Evolutionary conservation across 805 yeast genomes (phyloP).

Genomic region (Suhomyces emberorum): DNA sequence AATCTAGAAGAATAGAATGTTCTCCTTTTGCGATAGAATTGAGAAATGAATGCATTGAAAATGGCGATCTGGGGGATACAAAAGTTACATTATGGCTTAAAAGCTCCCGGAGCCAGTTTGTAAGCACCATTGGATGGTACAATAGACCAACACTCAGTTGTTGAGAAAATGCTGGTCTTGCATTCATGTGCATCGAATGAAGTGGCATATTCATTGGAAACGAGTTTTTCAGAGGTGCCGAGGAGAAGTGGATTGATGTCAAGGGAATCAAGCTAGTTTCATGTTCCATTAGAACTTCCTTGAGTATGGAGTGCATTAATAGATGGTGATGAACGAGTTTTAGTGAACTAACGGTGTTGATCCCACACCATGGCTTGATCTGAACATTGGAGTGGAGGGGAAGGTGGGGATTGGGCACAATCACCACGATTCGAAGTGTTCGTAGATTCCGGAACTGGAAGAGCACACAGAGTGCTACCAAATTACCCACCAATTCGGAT

Average conservation of each 20-base stretch:
- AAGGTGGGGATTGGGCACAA: slow-evolving; percentile 7
- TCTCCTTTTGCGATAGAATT: not conserved
- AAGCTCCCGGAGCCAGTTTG: slow-evolving; percentile 6
- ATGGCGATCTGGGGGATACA: slow-evolving; percentile 1
- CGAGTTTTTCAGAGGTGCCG: not conserved
- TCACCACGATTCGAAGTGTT: slow-evolving; percentile 13
- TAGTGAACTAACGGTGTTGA: slow-evolving; percentile 15
- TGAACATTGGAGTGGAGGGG: slow-evolving; percentile 3
- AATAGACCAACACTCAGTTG: slow-evolving; percentile 9
- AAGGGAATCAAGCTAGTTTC: not conserved
- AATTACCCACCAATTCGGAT: slow-evolving; percentile 15
- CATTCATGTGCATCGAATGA: not conserved
- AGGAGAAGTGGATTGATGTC: not conserved
- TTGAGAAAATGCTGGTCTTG: not conserved
- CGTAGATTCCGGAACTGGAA: slow-evolving; percentile 9
- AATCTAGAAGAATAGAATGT: slow-evolving; percentile 4
- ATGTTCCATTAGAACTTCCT: slow-evolving; percentile 1
- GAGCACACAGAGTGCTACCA: slow-evolving; percentile 16
- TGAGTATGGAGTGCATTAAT: too few relatives aligned
- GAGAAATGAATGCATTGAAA: not conserved
- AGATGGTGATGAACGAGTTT: too few relatives aligned
- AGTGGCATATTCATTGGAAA: slow-evolving; percentile 1
- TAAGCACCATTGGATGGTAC: slow-evolving; percentile 16
- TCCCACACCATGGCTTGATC: slow-evolving; percentile 29
- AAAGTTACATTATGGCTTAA: slow-evolving; percentile 7